Evolutionary conservation across 2,329 filamentous ascomycete species (phyloP), one percentile per base, ranked within the genome.

Genomic region (Colletotrichum sp.): DNA sequence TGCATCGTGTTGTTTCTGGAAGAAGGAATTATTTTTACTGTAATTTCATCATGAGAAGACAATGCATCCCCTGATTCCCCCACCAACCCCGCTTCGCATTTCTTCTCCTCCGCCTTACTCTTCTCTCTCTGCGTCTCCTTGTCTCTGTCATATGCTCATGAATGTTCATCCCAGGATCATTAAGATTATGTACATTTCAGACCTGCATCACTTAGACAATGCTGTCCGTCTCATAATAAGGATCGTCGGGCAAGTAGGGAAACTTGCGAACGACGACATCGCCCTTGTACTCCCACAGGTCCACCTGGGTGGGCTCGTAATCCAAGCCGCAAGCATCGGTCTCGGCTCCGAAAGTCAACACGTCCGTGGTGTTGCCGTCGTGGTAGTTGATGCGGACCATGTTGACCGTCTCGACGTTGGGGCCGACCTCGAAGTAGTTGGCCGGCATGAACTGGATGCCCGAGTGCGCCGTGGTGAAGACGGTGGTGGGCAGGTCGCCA

Each of bases 401-500:
- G 72, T 81, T 81, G 59, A 85, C 69, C 79, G 83, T 79, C 86
- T 76, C 71, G 7, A 73, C 66, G 44, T 73, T 74, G 7, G 64
- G 74, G 5, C 71, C 86, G 6, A 80, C 80, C 12, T 82, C 80
- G 24, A 86, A 82, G 76, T 88, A 88, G 39, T 88, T 88, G 9
- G 85, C 77, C 4, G 86, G 86, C 76, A 83, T 84, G 71, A 87
- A 82, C 57, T 83, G 80, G 52, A 88, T 79, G 15, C 83, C 83
- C 2, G 83, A 84, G 71, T 88, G 86, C 2, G 86, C 86, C 7
- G 85, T 84, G 5, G 84, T 86, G 80, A 87, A 85, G 64, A 89
- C 83, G 0, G 89, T 90, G 73, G 89, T 89, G 6, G 89, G 89
- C 5, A 90, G 78, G 77, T 89, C 88, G 13, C 75, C 74, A 3